phyloP scores from a whole-genome alignment of 1,284 basidiomycete species.

The Sphagnurus paluster region DNA sequence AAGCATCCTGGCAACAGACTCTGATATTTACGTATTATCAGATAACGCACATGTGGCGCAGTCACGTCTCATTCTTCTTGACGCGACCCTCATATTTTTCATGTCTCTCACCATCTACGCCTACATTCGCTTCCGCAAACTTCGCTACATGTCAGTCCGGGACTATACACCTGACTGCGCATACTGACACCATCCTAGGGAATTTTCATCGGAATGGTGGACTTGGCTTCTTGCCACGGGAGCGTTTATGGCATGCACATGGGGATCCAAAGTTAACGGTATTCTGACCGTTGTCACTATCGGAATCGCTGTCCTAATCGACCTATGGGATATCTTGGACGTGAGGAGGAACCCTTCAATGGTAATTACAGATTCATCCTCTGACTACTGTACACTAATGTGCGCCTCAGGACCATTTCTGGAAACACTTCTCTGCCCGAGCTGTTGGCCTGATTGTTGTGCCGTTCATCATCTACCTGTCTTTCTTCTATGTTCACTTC shows the following conservation, averaged over 20 bases:
- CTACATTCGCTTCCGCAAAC: slow-evolving; percentile 96
- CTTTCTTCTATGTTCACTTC: slow-evolving; percentile 98
- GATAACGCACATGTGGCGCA: slow-evolving; percentile 98
- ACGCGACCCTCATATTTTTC: slow-evolving; percentile 95
- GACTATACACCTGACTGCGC: too few relatives aligned
- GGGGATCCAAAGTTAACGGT: slow-evolving; percentile 99
- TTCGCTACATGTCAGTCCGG: slow-evolving; percentile 83
- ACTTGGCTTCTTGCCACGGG: slow-evolving; percentile 92
- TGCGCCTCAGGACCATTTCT: slow-evolving; percentile 87
- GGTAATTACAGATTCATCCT: slow-evolving; percentile 47
- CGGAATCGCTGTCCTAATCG: slow-evolving; percentile 88
- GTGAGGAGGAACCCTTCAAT: slow-evolving; percentile 81
- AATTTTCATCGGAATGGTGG: slow-evolving; percentile 93
- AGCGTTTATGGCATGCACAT: slow-evolving; percentile 90
- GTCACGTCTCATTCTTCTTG: slow-evolving; percentile 93
- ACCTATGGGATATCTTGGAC: slow-evolving; percentile 96
- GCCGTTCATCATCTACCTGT: slow-evolving; percentile 89
- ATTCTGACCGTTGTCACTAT: slow-evolving; percentile 90
- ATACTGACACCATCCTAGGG: slow-evolving; percentile 46
- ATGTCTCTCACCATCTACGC: slow-evolving; percentile 91
- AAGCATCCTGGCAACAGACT: not conserved
- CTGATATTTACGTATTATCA: slow-evolving; percentile 28
- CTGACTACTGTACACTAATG: slow-evolving; percentile 4
- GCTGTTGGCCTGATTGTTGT: slow-evolving; percentile 86
- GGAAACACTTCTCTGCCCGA: slow-evolving; percentile 87